Evolutionary conservation across 2,329 filamentous ascomycete species (phyloP), one percentile per base, ranked within the genome.

Genomic region (Thielaviopsis ethacetica): DNA sequence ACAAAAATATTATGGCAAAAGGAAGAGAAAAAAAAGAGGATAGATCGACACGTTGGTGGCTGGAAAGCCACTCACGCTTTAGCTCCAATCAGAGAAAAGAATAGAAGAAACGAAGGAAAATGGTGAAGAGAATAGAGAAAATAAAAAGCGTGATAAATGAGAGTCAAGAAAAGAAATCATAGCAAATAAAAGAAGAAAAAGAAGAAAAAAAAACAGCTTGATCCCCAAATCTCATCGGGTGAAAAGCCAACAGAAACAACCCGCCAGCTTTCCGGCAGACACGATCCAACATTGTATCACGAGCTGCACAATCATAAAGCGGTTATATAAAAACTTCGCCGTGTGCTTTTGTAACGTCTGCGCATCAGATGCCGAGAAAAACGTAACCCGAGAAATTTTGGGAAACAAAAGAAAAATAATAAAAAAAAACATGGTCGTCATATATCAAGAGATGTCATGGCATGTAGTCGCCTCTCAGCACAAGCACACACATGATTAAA

Each of bases 401-500:
- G 7, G 30, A 34, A 34, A 54, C 13, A 27, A 22, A 41, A 49
- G 13, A 24, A 26, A 30, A 27, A 59, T 12, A 58, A 50, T 19
- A 47, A 54, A 54, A 22, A 56, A 41, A 50, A 21, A 17, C 6
- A n/a, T 5, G 49, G 22, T 53, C 17, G 17, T 53, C 50, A 58
- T 19, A 27, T 52, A 56, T n/a, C 19, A 38, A 53, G 27, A 26
- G 59, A 56, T 12, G 30, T 34, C 30, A 34, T 5, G 30, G 30
- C 30, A 34, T 34, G 10, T 34, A 34, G 30, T 9, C 30, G 7
- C 30, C 30, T 12, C 30, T 34, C 30, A 34, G 30, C 30, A 34
- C 30, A 34, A 34, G 30, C 30, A 34, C 10, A 34, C 56, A 57
- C 53, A 22, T 44, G 17, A 53, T 70, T 81, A 97, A 67, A 98